These are phyloP conservation scores for Cladosporium phlei DNA, from an alignment of 2,329 filamentous ascomycete species.

Conservation along the genomic window DNA sequence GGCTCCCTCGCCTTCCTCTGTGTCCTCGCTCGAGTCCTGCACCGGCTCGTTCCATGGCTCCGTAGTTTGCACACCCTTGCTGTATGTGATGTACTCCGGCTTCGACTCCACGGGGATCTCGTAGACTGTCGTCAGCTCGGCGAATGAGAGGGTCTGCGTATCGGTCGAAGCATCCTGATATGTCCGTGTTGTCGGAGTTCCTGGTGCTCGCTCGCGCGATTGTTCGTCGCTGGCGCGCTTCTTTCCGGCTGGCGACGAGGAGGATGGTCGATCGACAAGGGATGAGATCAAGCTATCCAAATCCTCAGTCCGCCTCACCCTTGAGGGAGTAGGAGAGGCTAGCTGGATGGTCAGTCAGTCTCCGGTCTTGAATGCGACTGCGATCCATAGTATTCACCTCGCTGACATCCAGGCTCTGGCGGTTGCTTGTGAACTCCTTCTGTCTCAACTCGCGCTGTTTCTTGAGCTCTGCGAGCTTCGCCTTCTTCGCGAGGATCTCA, in stretches of 20 bases:
- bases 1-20: slow-evolving; percentile 56
- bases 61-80: slow-evolving; percentile 89
- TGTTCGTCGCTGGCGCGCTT: slow-evolving; percentile 26
- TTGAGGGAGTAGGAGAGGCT: slow-evolving; percentile 64
- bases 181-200: slow-evolving; percentile 24
- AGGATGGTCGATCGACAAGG: slow-evolving; percentile 62
- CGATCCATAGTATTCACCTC: slow-evolving; percentile 66
- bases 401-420: slow-evolving; percentile 63
- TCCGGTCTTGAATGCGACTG: neutral
- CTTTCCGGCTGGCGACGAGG: slow-evolving; percentile 25
- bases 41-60: slow-evolving; percentile 65
- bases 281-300: slow-evolving; percentile 82
- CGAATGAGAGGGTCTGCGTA: slow-evolving; percentile 68
- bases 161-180: slow-evolving; percentile 39
- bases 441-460: slow-evolving; percentile 80
- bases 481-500: slow-evolving; percentile 94
- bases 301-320: slow-evolving; percentile 60
- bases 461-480: slow-evolving; percentile 94
- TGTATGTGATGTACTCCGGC: slow-evolving; percentile 86
- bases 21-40: slow-evolving; percentile 52
- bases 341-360: slow-evolving; percentile 47
- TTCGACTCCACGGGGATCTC: slow-evolving; percentile 65
- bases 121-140: slow-evolving; percentile 69
- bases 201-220: slow-evolving; percentile 20
- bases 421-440: slow-evolving; percentile 65